A percentile compares a stretch with the other conserved stretches of the same genome.
These are phyloP conservation scores for Coniella vitis DNA, from an alignment of 2,329 filamentous ascomycete genomes.

Conservation along the genomic window DNA sequence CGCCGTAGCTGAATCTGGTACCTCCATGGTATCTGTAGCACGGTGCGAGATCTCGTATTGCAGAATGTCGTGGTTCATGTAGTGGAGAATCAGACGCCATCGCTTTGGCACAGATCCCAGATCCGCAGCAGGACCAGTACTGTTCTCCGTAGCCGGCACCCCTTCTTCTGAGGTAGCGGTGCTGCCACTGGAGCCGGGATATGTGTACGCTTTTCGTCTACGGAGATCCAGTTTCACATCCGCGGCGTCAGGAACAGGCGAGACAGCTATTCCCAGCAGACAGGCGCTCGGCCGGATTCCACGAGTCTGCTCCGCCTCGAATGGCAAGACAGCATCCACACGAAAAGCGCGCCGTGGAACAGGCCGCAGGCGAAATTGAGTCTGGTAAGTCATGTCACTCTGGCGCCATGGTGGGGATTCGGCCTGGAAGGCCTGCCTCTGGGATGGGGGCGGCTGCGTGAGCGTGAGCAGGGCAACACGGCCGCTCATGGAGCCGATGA, in stretches of 20 bases:
- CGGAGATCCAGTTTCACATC: slow-evolving; percentile 21
- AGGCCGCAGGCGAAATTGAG: no score
- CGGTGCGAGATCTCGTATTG: slow-evolving; percentile 54
- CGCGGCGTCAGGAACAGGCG: slow-evolving; percentile 49
- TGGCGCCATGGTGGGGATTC: no score
- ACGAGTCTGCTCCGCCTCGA: slow-evolving; percentile 37
- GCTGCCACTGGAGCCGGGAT: slow-evolving; percentile 5
- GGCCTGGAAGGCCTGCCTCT: slow-evolving; percentile 6
- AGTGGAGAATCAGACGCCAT: slow-evolving; percentile 67
- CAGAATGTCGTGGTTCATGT: slow-evolving; percentile 61
- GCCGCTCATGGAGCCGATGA: slow-evolving; percentile 61
- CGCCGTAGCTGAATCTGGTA: background rate
- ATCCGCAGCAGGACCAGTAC: slow-evolving; percentile 13
- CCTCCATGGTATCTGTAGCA: background rate
- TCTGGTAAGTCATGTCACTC: slow-evolving; percentile 9
- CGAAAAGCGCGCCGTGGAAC: slow-evolving; percentile 40
- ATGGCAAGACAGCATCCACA: slow-evolving; percentile 46
- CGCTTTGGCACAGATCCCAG: slow-evolving; percentile 39
- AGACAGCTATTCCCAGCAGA: slow-evolving; percentile 61
- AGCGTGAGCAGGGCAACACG: slow-evolving; percentile 56
- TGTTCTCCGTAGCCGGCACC: background rate
- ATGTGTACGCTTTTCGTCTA: background rate
- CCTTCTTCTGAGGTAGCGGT: background rate
- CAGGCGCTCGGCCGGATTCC: slow-evolving; percentile 39
- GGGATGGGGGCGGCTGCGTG: slow-evolving; percentile 36